phyloP scores from a whole-genome alignment of 352 stramenopile genomes.

The Thraustotheca clavata region DNA sequence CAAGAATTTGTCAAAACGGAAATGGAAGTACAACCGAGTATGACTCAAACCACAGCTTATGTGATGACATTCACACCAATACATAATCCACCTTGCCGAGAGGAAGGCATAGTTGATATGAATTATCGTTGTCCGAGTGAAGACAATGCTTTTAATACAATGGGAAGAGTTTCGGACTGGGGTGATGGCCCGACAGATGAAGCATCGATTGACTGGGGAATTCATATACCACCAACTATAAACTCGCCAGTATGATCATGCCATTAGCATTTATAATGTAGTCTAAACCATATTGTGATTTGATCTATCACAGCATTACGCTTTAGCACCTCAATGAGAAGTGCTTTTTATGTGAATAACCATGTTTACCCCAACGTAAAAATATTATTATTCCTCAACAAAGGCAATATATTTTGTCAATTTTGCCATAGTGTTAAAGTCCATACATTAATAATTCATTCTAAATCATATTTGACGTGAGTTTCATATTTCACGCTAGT shows the following conservation, averaged over 20 bases:
- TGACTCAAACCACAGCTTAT: background rate
- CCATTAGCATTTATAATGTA: background rate
- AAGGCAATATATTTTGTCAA: no score
- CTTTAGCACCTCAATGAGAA: no score
- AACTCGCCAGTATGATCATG: background rate
- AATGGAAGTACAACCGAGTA: background rate
- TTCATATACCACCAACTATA: background rate
- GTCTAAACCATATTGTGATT: background rate
- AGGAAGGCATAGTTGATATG: no score
- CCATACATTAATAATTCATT: no score
- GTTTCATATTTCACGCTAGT: no score
- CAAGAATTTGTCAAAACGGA: background rate
- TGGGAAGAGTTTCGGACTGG: background rate
- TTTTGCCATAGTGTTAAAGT: no score
- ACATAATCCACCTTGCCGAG: background rate
- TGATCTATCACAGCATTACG: background rate
- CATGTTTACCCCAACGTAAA: background rate
- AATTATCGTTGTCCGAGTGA: no score
- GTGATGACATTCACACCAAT: background rate
- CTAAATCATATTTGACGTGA: no score
- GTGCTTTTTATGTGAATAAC: background rate
- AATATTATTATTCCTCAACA: background rate
- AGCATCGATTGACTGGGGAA: background rate
- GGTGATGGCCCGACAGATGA: background rate
- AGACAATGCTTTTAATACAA: background rate